A percentile compares a stretch with the other conserved stretches of the same genome.
phyloP scores from a whole-genome alignment of 1,284 basidiomycete species.

The Cutaneotrichosporon dermatis region DNA sequence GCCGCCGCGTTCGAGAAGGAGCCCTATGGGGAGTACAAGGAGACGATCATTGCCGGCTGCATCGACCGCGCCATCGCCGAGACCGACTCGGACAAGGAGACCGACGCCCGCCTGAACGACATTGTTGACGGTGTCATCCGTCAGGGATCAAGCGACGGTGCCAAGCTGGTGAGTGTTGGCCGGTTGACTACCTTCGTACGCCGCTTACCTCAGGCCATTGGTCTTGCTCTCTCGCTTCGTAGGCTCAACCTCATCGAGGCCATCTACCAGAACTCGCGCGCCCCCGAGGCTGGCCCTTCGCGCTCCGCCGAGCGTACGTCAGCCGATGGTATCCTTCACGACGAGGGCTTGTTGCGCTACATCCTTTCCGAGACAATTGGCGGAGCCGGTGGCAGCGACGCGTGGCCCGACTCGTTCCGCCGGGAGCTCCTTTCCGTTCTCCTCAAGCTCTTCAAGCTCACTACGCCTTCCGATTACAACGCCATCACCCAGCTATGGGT shows the following conservation, averaged over 20 bases:
- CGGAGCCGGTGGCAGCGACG: conserved; percentile 44
- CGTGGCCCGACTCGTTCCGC: conserved; percentile 40
- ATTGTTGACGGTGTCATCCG: conserved; percentile 85
- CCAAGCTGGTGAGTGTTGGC: conserved; percentile 64
- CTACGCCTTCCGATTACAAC: conserved; percentile 65
- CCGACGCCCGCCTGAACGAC: conserved; percentile 69
- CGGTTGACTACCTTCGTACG: background rate
- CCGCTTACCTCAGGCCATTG: conserved; percentile 64
- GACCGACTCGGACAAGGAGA: conserved; percentile 51
- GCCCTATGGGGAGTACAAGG: conserved; percentile 73
- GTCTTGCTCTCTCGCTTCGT: conserved; percentile 84
- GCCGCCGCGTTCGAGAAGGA: conserved; percentile 77
- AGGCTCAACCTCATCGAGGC: conserved; percentile 77
- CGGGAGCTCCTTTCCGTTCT: conserved; percentile 56
- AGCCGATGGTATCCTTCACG: conserved; percentile 50
- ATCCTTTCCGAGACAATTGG: conserved; percentile 84
- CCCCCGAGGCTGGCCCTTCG: conserved; percentile 24
- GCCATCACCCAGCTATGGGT: conserved; percentile 80
- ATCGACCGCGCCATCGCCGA: conserved; percentile 79
- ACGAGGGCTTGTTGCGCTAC: conserved; percentile 76
- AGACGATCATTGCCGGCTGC: conserved; percentile 89
- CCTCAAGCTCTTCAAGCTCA: conserved; percentile 73
- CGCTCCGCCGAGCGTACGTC: conserved; percentile 21
- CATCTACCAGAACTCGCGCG: conserved; percentile 56
- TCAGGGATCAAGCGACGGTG: conserved; percentile 76